phyloP scores from a whole-genome alignment of 2,329 filamentous ascomycete species.

The Cytospora leucostoma region DNA sequence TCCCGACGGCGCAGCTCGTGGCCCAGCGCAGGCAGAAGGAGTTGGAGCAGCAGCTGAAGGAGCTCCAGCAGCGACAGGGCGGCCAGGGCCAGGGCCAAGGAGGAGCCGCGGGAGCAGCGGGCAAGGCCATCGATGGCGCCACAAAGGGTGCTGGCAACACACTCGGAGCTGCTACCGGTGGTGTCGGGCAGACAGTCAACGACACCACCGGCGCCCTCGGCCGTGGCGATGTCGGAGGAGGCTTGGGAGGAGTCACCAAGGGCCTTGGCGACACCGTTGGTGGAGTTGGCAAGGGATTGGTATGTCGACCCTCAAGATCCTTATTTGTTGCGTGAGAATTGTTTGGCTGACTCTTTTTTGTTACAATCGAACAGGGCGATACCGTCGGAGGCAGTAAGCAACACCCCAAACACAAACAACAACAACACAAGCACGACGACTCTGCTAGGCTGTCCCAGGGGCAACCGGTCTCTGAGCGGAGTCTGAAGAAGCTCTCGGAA shows the following conservation, averaged over 20 bases:
- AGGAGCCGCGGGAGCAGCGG: neutral
- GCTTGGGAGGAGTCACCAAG: constrained; percentile 17
- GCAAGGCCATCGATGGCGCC: constrained; percentile 23
- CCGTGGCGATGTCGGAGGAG: constrained; percentile 23
- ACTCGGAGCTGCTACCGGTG: constrained; percentile 19
- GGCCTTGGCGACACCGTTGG: constrained; percentile 24
- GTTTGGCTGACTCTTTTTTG: neutral
- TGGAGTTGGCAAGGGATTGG: constrained; percentile 25
- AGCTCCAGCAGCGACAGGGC: constrained; percentile 9
- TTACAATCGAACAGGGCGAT: constrained; percentile 16
- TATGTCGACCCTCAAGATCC: neutral
- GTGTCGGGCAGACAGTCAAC: constrained; percentile 20
- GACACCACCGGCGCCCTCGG: constrained; percentile 25
- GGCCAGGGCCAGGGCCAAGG: constrained; percentile 6
- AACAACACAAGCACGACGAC: neutral
- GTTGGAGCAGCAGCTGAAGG: constrained; percentile 9
- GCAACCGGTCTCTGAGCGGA: constrained; percentile 20
- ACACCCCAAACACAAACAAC: constrained; percentile 7
- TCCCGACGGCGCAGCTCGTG: constrained; percentile 23
- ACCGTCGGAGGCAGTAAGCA: constrained; percentile 26
- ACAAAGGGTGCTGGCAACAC: constrained; percentile 23
- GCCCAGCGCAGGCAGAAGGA: constrained; percentile 22
- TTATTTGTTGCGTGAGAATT: rapidly evolving
- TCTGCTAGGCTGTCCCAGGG: constrained; percentile 18
- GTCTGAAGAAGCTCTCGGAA: constrained; percentile 11